These are phyloP conservation scores for Amanita exitialis DNA, from an alignment of 768 basidiomycete genomes.

Conservation along the genomic window DNA sequence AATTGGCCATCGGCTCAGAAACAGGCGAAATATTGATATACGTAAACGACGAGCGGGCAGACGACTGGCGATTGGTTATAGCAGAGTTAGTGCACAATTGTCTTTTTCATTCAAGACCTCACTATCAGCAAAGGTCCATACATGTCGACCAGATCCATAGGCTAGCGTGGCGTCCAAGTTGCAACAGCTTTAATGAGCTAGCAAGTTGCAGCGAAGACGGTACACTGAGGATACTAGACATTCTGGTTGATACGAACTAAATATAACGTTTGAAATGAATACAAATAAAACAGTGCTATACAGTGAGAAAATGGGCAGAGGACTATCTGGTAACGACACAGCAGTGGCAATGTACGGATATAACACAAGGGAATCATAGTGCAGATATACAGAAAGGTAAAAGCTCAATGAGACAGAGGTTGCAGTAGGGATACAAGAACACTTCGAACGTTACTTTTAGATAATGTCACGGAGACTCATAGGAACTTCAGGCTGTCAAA, in stretches of 20 bases:
- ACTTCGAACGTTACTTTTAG: constrained; percentile 40
- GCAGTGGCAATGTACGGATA: constrained; percentile 58
- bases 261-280: constrained; percentile 29
- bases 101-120: constrained; percentile 1
- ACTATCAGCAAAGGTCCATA: constrained; percentile 35
- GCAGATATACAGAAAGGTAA: constrained; percentile 35
- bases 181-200: constrained; percentile 33
- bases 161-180: constrained; percentile 65
- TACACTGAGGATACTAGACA: constrained; percentile 68
- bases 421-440: constrained; percentile 81
- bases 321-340: constrained; percentile 55
- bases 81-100: neutral
- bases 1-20: constrained; percentile 80
- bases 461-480: constrained; percentile 85
- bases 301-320: constrained; percentile 43
- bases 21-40: constrained; percentile 67
- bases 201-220: constrained; percentile 93
- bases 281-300: constrained; percentile 47
- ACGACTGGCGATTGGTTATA: neutral
- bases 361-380: constrained; percentile 50
- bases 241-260: constrained; percentile 44
- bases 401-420: constrained; percentile 25
- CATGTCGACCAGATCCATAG: constrained; percentile 76
- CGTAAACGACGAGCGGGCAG: constrained; percentile 19
- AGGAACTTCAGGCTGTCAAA: constrained; percentile 75